Base-by-base conservation (phyloP, 768 basidiomycete species). In the Mycena rosella region DNA sequence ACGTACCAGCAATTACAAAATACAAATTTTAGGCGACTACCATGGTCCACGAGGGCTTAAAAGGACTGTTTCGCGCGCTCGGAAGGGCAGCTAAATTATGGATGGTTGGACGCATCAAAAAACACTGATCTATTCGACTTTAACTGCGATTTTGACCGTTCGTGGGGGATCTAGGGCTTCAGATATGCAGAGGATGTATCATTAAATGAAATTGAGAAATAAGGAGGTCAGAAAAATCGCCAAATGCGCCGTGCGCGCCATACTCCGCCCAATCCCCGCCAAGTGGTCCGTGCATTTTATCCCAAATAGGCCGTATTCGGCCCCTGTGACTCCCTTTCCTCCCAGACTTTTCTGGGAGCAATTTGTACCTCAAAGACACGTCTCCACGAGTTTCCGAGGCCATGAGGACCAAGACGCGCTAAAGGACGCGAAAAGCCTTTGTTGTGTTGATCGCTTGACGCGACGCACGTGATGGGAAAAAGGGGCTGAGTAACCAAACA, bases 381-480 rank as follows among this genome's bases (percentile, higher is more conserved):
- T 64, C 3, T 44, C 3, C 1, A 0, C 15, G 22, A 1, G 4
- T 3, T 57, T 20, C 18, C 2, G 18, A n/a, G 47, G 6, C 5
- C 0, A 2, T 44, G 3, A 6, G 5, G 15, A 0, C 10, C 3
- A 11, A 1, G 9, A 20, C 5, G 36, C 5, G 13, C 48, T 52
- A 53, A 64, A 54, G 51, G 42, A 68, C 61, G 61, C 67, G 67
- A 58, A 63, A 62, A 63, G n/a, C 11, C 32, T 14, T 5, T 4
- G 6, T 45, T 44, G 60, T 63, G 61, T 63, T 68, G 60, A 68
- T 48, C n/a, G 42, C 49, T 52, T 52, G 42, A 63, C 67, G 40
- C 67, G 67, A 48, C 45, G 52, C 71, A 68, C 67, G 70, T 71
- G 66, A 65, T 71, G 67, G 38, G 67, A 69, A 71, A 66, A 71